Evolutionary conservation across 495 filamentous ascomycete genomes (phyloP).

Genomic region (Tuber indicum): DNA sequence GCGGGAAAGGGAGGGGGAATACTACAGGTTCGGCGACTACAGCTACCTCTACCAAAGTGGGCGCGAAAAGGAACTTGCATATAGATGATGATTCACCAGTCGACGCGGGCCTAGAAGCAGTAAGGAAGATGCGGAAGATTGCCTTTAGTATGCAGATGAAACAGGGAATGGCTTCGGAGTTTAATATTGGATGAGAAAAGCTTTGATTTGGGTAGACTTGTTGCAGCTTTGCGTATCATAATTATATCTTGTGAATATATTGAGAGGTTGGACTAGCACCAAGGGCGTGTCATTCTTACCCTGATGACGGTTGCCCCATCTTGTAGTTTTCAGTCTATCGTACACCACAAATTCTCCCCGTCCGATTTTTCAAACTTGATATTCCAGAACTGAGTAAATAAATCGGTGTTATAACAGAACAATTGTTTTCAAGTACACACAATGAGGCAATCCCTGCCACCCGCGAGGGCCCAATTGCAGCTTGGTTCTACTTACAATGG

Average conservation of each 20-base stretch:
- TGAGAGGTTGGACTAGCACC: background rate
- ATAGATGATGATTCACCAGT: slow-evolving; percentile 18
- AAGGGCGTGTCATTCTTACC: background rate
- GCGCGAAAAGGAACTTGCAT: slow-evolving; percentile 32
- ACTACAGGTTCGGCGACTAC: background rate
- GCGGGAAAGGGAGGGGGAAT: slow-evolving; percentile 37
- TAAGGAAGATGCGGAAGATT: slow-evolving; percentile 41
- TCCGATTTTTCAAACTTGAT: too few relatives aligned
- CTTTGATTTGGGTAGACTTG: background rate
- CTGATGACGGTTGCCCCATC: background rate
- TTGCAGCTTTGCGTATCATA: slow-evolving; percentile 10
- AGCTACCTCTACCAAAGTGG: background rate
- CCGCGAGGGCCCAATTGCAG: too few relatives aligned
- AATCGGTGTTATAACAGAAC: too few relatives aligned
- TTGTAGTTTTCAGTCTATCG: background rate
- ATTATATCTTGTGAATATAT: background rate
- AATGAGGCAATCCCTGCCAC: too few relatives aligned
- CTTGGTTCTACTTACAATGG: too few relatives aligned
- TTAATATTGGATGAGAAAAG: slow-evolving; percentile 37
- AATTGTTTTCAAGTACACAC: too few relatives aligned
- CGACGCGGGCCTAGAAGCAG: slow-evolving; percentile 22
- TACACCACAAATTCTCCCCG: background rate
- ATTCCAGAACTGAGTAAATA: too few relatives aligned
- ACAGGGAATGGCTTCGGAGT: slow-evolving; percentile 35
- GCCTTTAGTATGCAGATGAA: slow-evolving; percentile 36